Evolutionary conservation across 106 monocot genomes (phyloP), one percentile per base, ranked within the genome.

Genomic region (Dendrobium chrysotoxum): DNA sequence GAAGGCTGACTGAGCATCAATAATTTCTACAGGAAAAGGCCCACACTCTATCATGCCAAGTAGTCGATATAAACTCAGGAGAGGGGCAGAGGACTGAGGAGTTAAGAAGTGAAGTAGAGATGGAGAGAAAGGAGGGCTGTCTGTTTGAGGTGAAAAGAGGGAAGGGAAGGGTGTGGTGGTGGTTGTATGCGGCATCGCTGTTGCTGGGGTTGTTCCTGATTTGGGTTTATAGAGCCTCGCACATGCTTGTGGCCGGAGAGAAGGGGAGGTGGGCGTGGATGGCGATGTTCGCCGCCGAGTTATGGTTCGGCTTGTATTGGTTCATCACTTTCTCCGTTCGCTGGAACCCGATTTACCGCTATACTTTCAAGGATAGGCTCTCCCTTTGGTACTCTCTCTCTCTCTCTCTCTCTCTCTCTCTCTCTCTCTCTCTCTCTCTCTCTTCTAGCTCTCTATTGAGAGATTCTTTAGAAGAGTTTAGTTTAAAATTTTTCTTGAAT

Each of bases 231-330:
- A 86, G 93, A 41, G 84, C 70, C 4, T 44, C 66, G 25, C 75
- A 82, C 64, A 23, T 88, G 2, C 87, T 80, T 21, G 66, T 0
- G 4, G 79, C 57, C 20, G 89, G 78, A 45, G 85, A 72, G 12
- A 75, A 46, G 2, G 79, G 82, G 40, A 76, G 88, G 78, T 85
- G 81, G 90, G 80, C 81, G 23, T 90, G 90, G 93, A 40, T 88
- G 21, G 90, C 85, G 28, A 16, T 93, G 71, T 65, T 84, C 31
- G 81, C 81, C 10, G 83, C 93, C 45, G 93, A 93, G 84, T 73
- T 93, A n/a, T 90, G 86, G 89, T 93, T 83, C 61, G 85, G 82
- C 5, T 78, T 90, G 78, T 88, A 90, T 81, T 90, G 90, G 90
- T 42, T 90, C 28, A 45, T 93, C 72, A 89, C 85, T 4, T 85